A percentile compares a stretch with the other conserved stretches of the same genome.
phyloP scores from a whole-genome alignment of 1,139 yeast genomes.

The Hemisphaericaspora subhashii region DNA sequence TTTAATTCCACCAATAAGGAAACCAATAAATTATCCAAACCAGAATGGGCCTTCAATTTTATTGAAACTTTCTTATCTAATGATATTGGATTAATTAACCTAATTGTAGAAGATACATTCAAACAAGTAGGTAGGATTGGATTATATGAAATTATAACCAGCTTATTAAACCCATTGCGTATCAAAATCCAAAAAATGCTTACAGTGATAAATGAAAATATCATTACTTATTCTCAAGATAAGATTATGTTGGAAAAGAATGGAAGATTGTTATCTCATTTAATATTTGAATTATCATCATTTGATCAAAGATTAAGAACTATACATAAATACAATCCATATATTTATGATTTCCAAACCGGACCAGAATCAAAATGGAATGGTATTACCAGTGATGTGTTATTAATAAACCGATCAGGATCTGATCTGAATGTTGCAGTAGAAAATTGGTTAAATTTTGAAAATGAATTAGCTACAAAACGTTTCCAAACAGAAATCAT shows the following conservation, averaged over 20 bases:
- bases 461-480: constrained; percentile 53
- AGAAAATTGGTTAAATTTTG: constrained; percentile 64
- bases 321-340: constrained; percentile 57
- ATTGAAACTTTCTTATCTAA: constrained; percentile 51
- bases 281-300: constrained; percentile 56
- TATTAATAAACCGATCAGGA: constrained; percentile 30
- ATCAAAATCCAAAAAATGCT: constrained; percentile 41
- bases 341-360: constrained; percentile 26
- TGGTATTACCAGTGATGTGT: constrained; percentile 59
- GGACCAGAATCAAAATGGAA: constrained; percentile 44
- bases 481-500: constrained; percentile 60
- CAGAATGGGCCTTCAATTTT: constrained; percentile 75
- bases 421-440: constrained; percentile 36
- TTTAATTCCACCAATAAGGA: constrained; percentile 57
- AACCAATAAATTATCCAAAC: constrained; percentile 71
- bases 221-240: constrained; percentile 19
- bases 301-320: constrained; percentile 59
- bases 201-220: constrained; percentile 28
- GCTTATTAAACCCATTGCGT: constrained; percentile 52
- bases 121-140: constrained; percentile 29
- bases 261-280: constrained; percentile 57
- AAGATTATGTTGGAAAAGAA: constrained; percentile 33
- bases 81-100: constrained; percentile 37
- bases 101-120: constrained; percentile 31
- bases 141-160: constrained; percentile 54